Base-by-base conservation (phyloP, 2,329 filamentous ascomycete genomes). In the Ceratocystiopsis brevicomis region DNA sequence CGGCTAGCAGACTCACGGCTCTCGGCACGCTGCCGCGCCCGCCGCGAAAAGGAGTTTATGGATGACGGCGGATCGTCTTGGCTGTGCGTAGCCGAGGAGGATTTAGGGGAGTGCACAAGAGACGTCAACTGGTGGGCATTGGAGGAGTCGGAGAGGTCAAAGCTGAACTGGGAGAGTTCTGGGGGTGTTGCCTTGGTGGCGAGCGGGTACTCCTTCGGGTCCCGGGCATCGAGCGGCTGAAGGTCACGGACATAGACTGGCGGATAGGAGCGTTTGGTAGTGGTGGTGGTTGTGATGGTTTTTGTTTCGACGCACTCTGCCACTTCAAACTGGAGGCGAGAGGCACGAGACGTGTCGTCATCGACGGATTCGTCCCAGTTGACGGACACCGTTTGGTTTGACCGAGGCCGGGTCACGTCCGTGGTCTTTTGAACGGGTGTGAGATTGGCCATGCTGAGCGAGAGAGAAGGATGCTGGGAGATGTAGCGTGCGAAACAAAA, bases 181-280 rank as follows among this genome's bases (percentile, higher is more conserved):
- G 76, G 72, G 2, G 90, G 90, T 1, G 87, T 93, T 1, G 84
- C 80, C 41, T 82, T 78, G 48, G 73, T 71, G 35, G 88, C 88
- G 30, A 98, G 67, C 36, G 90, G 90, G 58, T 93, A 98, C 53
- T 90, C 76, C 58, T 92, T 93, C 14, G 80, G 69, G 59, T 96
- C 86, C 45, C 94, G 73, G 43, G 78, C 71, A 46, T 72, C 66
- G 33, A 86, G 69, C 42, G 76, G 73, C 43, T 74, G 73, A 19
- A 84, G 80, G 46, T 82, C 73, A 50, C 76, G 77, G 51, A 94
- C 75, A 44, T 83, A 68, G 45, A 95, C 67, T n/a, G 85, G 85
- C 39, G 88, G 87, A 51, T 90, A 92, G 60, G 61, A 84, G 69
- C 59, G 78, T 50, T 85, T 83, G 1, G 87, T 92, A 1, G 85